Base-by-base conservation (phyloP, 768 basidiomycete genomes). In the Sistotremastrum niveocremeum region DNA sequence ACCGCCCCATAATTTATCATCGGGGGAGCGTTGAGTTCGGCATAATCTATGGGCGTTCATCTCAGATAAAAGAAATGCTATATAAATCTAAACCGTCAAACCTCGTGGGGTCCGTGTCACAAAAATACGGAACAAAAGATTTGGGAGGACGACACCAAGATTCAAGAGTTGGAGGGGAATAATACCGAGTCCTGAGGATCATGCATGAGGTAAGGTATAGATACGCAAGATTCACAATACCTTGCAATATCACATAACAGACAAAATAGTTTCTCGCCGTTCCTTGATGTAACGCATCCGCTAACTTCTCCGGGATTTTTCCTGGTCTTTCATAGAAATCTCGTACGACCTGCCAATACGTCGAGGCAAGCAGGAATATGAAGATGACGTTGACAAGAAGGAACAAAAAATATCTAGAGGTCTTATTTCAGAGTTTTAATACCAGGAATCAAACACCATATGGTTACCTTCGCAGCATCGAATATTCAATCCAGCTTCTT, bases 1-100 rank as follows among this genome's bases (percentile, higher is more conserved):
- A 99, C 90, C 42, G 84, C 75, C 43, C 95, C 95, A 54, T 98
- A 94, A 62, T 97, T 98, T 64, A 98, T 84, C 84, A 93, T 88
- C 0, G 95, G 91, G 5, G 95, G 95, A 0, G 91, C 90, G 57
- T 99, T 95, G 10, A 98, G 72, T 60, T 95, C 95, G 11, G 91
- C 94, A 52, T 80, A 93, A 56, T 99, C 94, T 97, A 56, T 8
- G 11, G 47, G 11, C 30, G 39, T 31, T 45, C 45, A 37, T 50
- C 8, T n/a, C n/a, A 3, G 36, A 33, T 28, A 31, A 34, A 39
- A 40, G 34, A 45, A 32, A 6, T 30, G 28, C 33, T 11, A 11
- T 39, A 12, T 3, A 9, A 6, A 20, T 20, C 8, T 12, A 29
- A 3, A 3, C 41, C 38, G 32, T 55, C 68, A 32, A 54, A 86